These are phyloP conservation scores for Aphanocladium album DNA, from an alignment of 2,329 filamentous ascomycete species.

Conservation along the genomic window DNA sequence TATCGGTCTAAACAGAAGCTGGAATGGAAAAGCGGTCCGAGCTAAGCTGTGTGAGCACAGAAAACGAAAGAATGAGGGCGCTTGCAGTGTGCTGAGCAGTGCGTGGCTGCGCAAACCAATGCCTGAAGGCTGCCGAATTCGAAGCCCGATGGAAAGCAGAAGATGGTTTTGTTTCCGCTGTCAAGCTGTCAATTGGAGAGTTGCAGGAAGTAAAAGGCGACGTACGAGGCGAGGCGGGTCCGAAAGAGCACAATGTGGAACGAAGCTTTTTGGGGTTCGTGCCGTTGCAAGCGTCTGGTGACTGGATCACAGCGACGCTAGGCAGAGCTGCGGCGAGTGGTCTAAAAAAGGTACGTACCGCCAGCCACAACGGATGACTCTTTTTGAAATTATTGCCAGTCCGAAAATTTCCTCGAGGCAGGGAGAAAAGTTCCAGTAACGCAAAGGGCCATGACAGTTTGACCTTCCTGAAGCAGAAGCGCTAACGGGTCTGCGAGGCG, in stretches of 20 bases:
- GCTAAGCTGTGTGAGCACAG: background rate
- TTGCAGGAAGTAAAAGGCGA: background rate
- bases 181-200: background rate
- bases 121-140: background rate
- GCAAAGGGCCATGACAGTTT: too few species aligned
- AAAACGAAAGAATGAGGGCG: background rate
- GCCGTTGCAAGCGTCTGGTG: conserved; percentile 6
- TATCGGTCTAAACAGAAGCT: background rate
- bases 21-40: conserved; percentile 1
- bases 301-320: conserved; percentile 2
- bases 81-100: background rate
- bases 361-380: background rate
- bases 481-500: background rate
- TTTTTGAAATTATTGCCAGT: too few species aligned
- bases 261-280: conserved; percentile 4
- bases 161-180: too few species aligned
- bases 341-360: background rate
- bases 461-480: conserved; percentile 6
- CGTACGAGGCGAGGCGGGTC: conserved; percentile 1
- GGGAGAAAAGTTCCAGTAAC: too few species aligned
- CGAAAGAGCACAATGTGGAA: background rate
- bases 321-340: background rate
- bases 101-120: background rate
- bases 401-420: too few species aligned
- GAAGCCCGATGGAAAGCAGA: too few species aligned